These are phyloP conservation scores for Aspergillus sp. DNA, from an alignment of 2,329 filamentous ascomycete species.

Conservation along the genomic window DNA sequence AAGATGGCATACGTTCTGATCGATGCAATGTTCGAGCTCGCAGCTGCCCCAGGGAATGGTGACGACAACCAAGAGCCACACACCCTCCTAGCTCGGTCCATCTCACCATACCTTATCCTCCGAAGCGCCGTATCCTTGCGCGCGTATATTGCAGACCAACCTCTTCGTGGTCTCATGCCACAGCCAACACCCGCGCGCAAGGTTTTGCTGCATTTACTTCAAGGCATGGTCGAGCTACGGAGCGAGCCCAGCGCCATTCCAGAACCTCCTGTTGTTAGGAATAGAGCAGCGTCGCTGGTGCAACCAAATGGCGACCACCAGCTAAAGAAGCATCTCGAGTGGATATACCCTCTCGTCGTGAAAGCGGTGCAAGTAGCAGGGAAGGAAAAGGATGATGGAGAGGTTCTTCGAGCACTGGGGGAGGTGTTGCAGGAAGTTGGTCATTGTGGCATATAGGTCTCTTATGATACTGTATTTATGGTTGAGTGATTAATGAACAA, in stretches of 20 bases:
- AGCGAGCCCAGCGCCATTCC: slow-evolving; percentile 67
- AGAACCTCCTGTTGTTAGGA: slow-evolving; percentile 23
- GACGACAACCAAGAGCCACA: slow-evolving; percentile 20
- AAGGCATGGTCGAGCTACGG: slow-evolving; percentile 57
- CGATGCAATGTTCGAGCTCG: slow-evolving; percentile 67
- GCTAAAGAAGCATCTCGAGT: slow-evolving; percentile 64
- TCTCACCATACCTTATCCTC: slow-evolving; percentile 74
- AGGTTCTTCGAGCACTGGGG: slow-evolving; percentile 45
- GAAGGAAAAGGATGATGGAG: slow-evolving; percentile 32
- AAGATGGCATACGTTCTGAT: slow-evolving; percentile 75
- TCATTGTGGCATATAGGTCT: slow-evolving; percentile 4
- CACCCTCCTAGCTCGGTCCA: slow-evolving; percentile 63
- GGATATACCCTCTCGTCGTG: slow-evolving; percentile 66
- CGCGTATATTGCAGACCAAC: slow-evolving; percentile 83
- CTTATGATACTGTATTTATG: background rate
- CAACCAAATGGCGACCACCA: slow-evolving; percentile 42
- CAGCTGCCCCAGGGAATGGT: slow-evolving; percentile 47
- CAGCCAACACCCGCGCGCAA: slow-evolving; percentile 73
- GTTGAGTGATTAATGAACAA: slow-evolving; percentile 8
- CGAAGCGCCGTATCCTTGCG: slow-evolving; percentile 75
- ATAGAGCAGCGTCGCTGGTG: slow-evolving; percentile 20
- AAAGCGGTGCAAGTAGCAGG: slow-evolving; percentile 33
- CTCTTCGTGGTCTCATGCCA: slow-evolving; percentile 79
- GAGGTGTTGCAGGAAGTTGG: slow-evolving; percentile 59
- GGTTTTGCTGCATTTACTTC: slow-evolving; percentile 68